Base-by-base conservation (phyloP, 495 filamentous ascomycete species). In the Aspergillus diversus region DNA sequence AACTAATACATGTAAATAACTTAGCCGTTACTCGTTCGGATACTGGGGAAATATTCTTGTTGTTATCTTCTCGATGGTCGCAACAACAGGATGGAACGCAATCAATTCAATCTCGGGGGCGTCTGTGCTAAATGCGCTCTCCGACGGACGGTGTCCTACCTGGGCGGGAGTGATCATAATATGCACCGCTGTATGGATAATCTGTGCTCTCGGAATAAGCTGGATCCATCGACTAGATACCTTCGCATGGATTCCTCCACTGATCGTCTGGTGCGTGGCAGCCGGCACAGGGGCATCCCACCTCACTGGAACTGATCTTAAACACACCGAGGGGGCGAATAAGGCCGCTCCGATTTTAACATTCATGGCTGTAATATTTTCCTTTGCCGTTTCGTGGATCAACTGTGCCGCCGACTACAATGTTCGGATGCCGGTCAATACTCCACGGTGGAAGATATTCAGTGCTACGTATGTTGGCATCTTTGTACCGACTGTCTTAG, bases 331-430 rank as follows among this genome's bases (percentile, higher is more conserved):
- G 4, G 86, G 87, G 1, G 73, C 75, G 4, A 69, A 76, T 7
- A 85, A 87, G 59, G 77, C 83, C 7, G 86, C 84, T 16, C 67
- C 80, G 21, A 75, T 88, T 8, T 81, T 91, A 37, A 85, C 81
- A n/a, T 89, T 88, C 63, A 84, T 83, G 31, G 83, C 86, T 0
- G 81, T 81, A 5, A 80, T 90, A 7, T 88, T 80, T 51, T 85
- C 86, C 6, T 90, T 90, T 62, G 85, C 84, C 0, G 85, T 86
- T 0, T 87, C 86, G 0, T 90, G 88, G 87, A 81, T 84, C 3
- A 80, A 79, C 5, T 88, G 85, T 64, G 86, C 87, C 1, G 84
- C 87, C 7, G 88, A 90, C 64, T 90, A 89, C 69, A 88, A 85
- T 33, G 86, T 89, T 7, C 90, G 90, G 64, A 87, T 88, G 66